A percentile compares a stretch with the other conserved stretches of the same genome.
Conservation (phyloP, 441 rosid genomes). For the Capsella rubella region DNA sequence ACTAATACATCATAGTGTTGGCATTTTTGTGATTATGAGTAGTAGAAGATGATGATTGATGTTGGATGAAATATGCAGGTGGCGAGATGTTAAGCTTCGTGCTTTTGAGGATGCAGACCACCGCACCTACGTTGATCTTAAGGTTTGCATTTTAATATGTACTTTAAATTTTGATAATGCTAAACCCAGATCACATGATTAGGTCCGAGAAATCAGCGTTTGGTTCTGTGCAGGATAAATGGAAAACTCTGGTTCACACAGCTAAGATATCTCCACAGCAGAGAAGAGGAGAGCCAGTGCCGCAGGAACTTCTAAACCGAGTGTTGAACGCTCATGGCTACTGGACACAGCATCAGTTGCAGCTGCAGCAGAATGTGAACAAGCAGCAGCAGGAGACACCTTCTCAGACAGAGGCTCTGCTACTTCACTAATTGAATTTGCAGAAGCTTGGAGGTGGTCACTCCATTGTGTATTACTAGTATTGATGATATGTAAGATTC, state of each 20-base stretch:
- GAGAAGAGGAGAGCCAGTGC: constrained; percentile 99
- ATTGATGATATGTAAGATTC: constrained; percentile 33
- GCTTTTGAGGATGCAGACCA: constrained; percentile 94
- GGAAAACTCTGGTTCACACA: constrained; percentile 98
- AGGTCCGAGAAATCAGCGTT: not conserved
- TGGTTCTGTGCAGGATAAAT: constrained; percentile 72
- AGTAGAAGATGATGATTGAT: constrained; percentile 2
- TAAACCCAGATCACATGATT: not conserved
- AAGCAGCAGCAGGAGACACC: constrained; percentile 48
- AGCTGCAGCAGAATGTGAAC: constrained; percentile 50
- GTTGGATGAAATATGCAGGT: constrained; percentile 54
- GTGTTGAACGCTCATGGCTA: constrained; percentile 86
- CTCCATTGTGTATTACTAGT: constrained; percentile 15
- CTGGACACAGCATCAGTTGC: constrained; percentile 88
- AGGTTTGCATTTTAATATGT: constrained; percentile 57
- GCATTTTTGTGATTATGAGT: not conserved
- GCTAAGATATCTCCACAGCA: constrained; percentile 97
- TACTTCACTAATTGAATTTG: constrained; percentile 9
- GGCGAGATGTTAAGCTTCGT: constrained; percentile 92
- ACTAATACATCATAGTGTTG: not conserved
- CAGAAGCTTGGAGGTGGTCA: constrained; percentile 5
- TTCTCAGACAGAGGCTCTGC: constrained; percentile 7
- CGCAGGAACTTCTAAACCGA: constrained; percentile 92
- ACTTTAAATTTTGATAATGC: not conserved
- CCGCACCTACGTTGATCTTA: constrained; percentile 96